Base-by-base conservation (phyloP, 495 filamentous ascomycete genomes). In the Hyaloscypha variabilis region DNA sequence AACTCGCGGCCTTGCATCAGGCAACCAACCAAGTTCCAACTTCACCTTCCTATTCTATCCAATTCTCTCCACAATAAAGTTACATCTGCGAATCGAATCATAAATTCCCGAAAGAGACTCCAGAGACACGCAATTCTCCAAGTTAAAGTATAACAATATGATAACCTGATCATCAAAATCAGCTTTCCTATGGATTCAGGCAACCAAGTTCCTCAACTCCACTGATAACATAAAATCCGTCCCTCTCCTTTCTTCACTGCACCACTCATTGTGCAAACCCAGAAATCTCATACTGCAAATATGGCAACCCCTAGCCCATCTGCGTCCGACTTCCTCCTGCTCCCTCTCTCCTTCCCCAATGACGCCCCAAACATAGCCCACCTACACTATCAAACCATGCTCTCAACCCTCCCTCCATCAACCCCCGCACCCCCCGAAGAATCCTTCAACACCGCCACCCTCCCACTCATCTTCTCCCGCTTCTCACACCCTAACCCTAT, bases 311-410 rank as follows among this genome's bases (percentile, higher is more conserved):
- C 17, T 28, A 57, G 17, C 39, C 39, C 19, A 10, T 59, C 57
- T 8, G 26, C 42, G 1, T 39, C 54, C 1, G 49, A 63, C 34
- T 53, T 34, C 49, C 21, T 39, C 31, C 49, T 63, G 21, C n/a
- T 24, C 13, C 60, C 60, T 5, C 50, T 63, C n/a, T 31, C 46
- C 4, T n/a, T 63, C 21, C 60, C 60, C 1, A 29, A 30, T 19
- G 60, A 63, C 14, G 50, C 59, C n/a, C 50, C 50, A 5, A 23
- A 31, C n/a, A n/a, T 63, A 49, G n/a, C 55, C 4, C 60, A n/a
- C 29, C 29, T 58, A 19, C 54, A 58, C 26, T 58, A 58, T n/a
- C 54, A 34, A 31, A 21, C 28, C 54, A 8, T 26, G 23, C 54
- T 58, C 26, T 30, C 54, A 10, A 29, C 21, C 19, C 39, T 46